Percentiles rank a stretch among this genome's conserved stretches.
phyloP scores from a whole-genome alignment of 352 stramenopile species.

The Elongisporangium prolatum region DNA sequence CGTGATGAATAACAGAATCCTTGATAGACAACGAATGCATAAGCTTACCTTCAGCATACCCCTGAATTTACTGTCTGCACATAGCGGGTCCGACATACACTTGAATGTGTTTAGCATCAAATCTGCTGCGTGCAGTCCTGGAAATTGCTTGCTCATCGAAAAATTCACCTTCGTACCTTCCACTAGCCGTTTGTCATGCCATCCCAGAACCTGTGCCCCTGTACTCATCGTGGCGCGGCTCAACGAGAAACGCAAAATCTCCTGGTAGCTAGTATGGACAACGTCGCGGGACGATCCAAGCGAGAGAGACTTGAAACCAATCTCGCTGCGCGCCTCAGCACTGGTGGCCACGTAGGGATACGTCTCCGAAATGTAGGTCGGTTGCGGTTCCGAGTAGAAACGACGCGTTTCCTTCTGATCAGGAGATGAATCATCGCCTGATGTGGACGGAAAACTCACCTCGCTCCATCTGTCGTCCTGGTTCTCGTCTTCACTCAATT shows the following conservation, averaged over 20 bases:
- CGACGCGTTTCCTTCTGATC: conserved; percentile 13
- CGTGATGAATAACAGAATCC: conserved; percentile 2
- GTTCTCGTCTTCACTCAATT: conserved; percentile 12
- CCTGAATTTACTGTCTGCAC: conserved; percentile 50
- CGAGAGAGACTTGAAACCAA: conserved; percentile 40
- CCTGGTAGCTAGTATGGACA: conserved; percentile 40
- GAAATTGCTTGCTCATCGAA: conserved; percentile 57
- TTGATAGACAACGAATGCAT: not conserved
- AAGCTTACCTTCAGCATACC: conserved; percentile 44
- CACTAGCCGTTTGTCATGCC: conserved; percentile 57
- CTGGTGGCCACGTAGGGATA: conserved; percentile 23
- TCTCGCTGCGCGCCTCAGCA: conserved; percentile 29
- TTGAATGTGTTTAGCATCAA: conserved; percentile 64
- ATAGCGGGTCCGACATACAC: conserved; percentile 63
- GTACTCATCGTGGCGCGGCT: conserved; percentile 42
- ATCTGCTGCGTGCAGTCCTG: conserved; percentile 23
- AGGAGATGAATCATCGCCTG: conserved; percentile 35
- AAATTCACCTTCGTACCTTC: conserved; percentile 56
- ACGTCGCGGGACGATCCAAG: conserved; percentile 25
- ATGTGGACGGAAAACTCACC: conserved; percentile 11
- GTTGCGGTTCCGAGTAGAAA: conserved; percentile 28
- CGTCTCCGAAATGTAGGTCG: conserved; percentile 23
- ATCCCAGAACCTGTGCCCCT: conserved; percentile 50
- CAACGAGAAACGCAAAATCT: conserved; percentile 48
- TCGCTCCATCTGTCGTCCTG: conserved; percentile 16